Base-by-base conservation (phyloP, 2,329 filamentous ascomycete species). In the Hortaea werneckii region DNA sequence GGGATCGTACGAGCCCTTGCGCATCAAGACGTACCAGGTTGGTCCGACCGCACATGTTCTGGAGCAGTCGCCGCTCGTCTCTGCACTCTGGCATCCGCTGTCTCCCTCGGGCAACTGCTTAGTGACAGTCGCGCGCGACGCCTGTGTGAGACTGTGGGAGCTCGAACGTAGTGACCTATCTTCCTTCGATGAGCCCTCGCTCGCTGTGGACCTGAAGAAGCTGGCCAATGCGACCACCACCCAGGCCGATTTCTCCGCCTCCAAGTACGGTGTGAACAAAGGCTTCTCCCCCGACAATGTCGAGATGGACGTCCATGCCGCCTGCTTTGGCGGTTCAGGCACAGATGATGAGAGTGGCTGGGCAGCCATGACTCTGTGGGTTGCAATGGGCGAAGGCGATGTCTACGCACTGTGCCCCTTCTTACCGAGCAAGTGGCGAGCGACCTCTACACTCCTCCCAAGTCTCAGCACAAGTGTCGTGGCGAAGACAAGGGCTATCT, bases 331-430 rank as follows among this genome's bases (percentile, higher is more conserved):
- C 10, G 88, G 88, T 27, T 70, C 63, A 42, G 77, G 75, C 7
- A 69, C 65, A 45, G 71, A 75, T 44, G 75, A 74, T 34, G 77
- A 81, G 52, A 72, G 79, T 57, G 76, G 77, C 1, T 98, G 92
- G 92, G 85, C 88, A 6, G 80, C 89, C 7, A 95, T 95, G 85
- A 96, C 92, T 0, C 73, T 98, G 8, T 98, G 90, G 87, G 72
- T 96, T 43, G 88, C 89, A n/a, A 98, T 95, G 85, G 80, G 80
- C 34, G 85, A 87, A 49, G 92, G 92, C 4, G 89, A 95, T 60
- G 77, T 96, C 5, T 98, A 98, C 60, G 89, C 90, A 1, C 71
- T 98, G 6, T 95, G 89, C 61, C 92, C 92, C 1, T 74, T 98
- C 37, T 72, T 98, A 29, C 92, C 92, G 0, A 80, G 81, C 43